Evolutionary conservation across 192 early-diverging fungal species (phyloP), one percentile per base, ranked within the genome.

Genomic region (Coemansia sp.): DNA sequence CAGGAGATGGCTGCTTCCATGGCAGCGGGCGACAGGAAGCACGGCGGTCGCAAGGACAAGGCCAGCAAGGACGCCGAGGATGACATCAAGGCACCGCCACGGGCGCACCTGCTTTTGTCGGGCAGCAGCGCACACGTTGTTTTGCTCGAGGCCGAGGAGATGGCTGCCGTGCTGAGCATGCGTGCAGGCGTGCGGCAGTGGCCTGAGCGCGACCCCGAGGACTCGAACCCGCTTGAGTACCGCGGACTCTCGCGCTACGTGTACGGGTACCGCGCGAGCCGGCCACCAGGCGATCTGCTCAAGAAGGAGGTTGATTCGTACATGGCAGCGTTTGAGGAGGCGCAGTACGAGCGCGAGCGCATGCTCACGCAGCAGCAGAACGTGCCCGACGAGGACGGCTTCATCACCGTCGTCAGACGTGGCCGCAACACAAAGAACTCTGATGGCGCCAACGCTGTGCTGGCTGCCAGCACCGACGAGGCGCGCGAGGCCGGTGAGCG

Each of bases 371-470:
- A 80, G 40, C 60, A 80, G 36, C 83, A 80, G 43, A 92, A 93
- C 60, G 69, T 85, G 58, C 87, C 90, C 47, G 94, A 97, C 51
- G 92, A 88, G 19, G 94, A 97, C 65, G 94, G 94, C 11, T 97
- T 97, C 62, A 80, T 92, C 13, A 80, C 86, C 4, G 94, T 97
- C 29, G 83, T 84, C 6, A 78, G 87, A 25, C 75, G 80, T 9
- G 86, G 82, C 9, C 78, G 77, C 17, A 59, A 78, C n/a, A 86
- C 81, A 19, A 67, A 72, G 5, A 88, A 90, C 58, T 72, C 71
- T 5, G 87, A 90, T 57, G 87, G 85, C n/a, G 62, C 67, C 9
- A 87, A 81, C 38, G 78, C 78, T 5, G 77, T 82, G 17, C 74
- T 77, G 3, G 86, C 81, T 3, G 80, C 79, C 19, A 80, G 82